phyloP scores from a whole-genome alignment of 441 rosid species.

The Arabidopsis lyrata region DNA sequence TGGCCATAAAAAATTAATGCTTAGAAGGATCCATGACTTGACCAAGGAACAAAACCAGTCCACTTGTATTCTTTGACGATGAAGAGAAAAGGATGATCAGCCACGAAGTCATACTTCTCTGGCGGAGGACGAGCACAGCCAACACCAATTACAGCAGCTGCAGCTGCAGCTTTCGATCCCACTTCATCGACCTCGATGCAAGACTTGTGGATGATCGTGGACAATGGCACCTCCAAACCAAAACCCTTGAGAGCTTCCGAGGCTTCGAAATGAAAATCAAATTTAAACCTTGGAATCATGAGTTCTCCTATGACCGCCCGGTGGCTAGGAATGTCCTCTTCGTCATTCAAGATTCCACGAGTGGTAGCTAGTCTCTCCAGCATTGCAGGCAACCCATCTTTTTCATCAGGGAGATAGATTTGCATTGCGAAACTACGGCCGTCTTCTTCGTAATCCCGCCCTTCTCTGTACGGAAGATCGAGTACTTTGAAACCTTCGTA shows the following conservation, averaged over 20 bases:
- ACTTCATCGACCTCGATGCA: conserved; percentile 40
- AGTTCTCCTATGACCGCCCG: background rate
- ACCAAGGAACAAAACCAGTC: conserved; percentile 31
- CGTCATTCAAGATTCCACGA: conserved; percentile 13
- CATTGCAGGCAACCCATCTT: conserved; percentile 36
- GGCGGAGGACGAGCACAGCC: background rate
- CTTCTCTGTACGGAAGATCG: background rate
- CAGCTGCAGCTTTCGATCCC: conserved; percentile 38
- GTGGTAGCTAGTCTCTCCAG: conserved; percentile 19
- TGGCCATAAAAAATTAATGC: background rate
- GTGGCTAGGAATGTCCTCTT: background rate
- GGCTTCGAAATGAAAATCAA: conserved; percentile 13
- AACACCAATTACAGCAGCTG: background rate
- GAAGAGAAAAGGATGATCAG: conserved; percentile 39
- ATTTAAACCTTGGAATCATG: conserved; percentile 35
- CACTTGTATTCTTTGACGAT: conserved; percentile 18
- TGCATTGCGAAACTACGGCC: background rate
- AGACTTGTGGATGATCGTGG: conserved; percentile 30
- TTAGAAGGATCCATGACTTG: conserved; percentile 37
- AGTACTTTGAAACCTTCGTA: conserved; percentile 33
- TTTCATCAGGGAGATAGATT: conserved; percentile 35
- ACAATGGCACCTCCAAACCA: background rate
- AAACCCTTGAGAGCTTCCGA: conserved; percentile 26
- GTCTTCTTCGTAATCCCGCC: background rate
- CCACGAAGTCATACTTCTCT: conserved; percentile 34